phyloP scores from a whole-genome alignment of 2,329 filamentous ascomycete species.

The Verticillium longisporum region DNA sequence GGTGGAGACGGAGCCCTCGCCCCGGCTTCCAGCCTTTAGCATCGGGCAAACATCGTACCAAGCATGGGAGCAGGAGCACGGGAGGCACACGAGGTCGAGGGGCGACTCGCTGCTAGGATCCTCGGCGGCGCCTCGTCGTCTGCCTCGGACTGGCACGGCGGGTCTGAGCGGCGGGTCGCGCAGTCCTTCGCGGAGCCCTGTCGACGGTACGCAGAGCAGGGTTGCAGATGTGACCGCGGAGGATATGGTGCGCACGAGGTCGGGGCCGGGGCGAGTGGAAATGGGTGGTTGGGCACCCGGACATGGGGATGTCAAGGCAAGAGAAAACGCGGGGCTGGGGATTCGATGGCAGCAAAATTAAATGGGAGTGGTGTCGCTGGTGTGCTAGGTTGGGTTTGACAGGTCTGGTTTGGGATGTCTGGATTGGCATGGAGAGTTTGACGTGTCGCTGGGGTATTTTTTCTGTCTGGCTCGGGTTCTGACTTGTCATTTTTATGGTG shows the following conservation, averaged over 20 bases:
- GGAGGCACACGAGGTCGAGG: background rate
- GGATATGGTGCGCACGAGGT: background rate
- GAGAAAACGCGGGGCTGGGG: background rate
- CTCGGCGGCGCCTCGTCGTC: background rate
- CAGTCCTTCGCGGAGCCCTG: background rate
- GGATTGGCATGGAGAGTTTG: background rate
- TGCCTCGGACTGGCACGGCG: background rate
- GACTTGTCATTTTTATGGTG: background rate
- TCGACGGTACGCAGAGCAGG: background rate
- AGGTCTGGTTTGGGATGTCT: no score
- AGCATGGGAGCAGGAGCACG: conserved; percentile 16
- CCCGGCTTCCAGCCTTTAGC: conserved; percentile 22
- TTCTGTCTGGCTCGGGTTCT: background rate
- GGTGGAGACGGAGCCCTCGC: conserved; percentile 38
- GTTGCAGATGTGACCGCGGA: background rate
- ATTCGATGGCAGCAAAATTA: background rate
- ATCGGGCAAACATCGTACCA: conserved; percentile 20
- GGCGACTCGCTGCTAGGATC: conserved; percentile 1
- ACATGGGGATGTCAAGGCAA: background rate
- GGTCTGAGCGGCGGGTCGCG: background rate
- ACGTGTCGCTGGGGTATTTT: background rate
- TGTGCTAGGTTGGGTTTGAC: background rate
- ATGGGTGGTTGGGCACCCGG: background rate
- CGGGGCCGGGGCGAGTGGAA: background rate
- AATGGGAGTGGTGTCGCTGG: background rate